These are phyloP conservation scores for Heliamphora pulchella DNA, from an alignment of 179 eudicot genomes.

Conservation along the genomic window DNA sequence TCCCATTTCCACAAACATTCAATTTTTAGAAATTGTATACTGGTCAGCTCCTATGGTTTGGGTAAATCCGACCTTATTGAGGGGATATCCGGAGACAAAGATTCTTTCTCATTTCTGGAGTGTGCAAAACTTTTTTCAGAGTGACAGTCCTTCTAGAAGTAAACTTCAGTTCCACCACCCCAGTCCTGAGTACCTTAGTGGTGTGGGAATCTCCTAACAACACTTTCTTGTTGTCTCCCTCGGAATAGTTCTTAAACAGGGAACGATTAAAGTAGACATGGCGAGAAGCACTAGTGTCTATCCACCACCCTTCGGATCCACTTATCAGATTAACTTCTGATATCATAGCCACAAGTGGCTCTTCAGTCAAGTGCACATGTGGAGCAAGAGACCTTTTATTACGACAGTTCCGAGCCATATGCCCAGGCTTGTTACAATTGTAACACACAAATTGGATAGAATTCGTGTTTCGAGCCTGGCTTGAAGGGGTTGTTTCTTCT, in stretches of 20 bases:
- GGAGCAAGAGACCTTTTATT: too few relatives aligned
- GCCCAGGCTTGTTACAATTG: too few relatives aligned
- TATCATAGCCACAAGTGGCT: too few relatives aligned
- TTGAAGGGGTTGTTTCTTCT: too few relatives aligned
- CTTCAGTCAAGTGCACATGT: too few relatives aligned
- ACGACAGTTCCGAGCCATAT: too few relatives aligned
- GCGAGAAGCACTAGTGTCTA: conserved; percentile 14
- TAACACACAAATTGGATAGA: too few relatives aligned
- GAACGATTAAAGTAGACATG: conserved; percentile 15
- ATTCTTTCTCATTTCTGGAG: conserved; percentile 7
- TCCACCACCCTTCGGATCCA: conserved; percentile 18
- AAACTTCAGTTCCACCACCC: conserved; percentile 4
- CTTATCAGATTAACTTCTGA: too few relatives aligned
- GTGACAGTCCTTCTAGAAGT: conserved; percentile 5
- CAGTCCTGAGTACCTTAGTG: conserved; percentile 3
- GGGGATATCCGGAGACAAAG: conserved; percentile 11
- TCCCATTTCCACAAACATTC: conserved; percentile 13
- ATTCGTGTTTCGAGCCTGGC: too few relatives aligned
- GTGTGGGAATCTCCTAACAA: conserved; percentile 14
- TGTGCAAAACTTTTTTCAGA: conserved; percentile 6
- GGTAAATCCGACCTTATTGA: background rate
- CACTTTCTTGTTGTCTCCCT: conserved; percentile 10
- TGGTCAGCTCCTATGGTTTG: background rate
- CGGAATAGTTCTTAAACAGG: conserved; percentile 13
- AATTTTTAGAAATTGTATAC: conserved; percentile 8